A percentile compares a stretch with the other conserved stretches of the same genome.
phyloP scores from a whole-genome alignment of 2,329 filamentous ascomycete species.

The Aspergillus candidus region DNA sequence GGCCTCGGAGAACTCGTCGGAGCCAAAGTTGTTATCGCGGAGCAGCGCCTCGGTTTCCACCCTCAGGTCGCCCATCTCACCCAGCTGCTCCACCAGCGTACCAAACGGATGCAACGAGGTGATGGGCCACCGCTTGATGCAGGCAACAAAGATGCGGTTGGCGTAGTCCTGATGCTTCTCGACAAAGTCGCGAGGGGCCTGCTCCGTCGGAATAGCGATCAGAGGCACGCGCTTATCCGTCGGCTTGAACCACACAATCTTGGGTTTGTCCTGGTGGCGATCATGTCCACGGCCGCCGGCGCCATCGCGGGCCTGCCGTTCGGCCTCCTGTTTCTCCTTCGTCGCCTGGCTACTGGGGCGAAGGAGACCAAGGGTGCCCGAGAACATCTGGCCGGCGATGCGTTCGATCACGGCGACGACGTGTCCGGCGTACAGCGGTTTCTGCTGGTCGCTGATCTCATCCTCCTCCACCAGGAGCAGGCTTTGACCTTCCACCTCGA shows the following conservation, averaged over 20 bases:
- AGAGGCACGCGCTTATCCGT: constrained; percentile 97
- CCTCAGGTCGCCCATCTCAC: constrained; percentile 93
- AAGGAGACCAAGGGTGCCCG: constrained; percentile 85
- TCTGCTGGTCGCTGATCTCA: constrained; percentile 97
- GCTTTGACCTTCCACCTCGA: constrained; percentile 97
- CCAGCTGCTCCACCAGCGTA: constrained; percentile 92
- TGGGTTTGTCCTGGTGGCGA: constrained; percentile 90
- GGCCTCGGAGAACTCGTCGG: constrained; percentile 95
- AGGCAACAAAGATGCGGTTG: constrained; percentile 96
- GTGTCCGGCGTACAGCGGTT: constrained; percentile 93
- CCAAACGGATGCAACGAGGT: constrained; percentile 98
- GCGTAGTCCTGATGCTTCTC: constrained; percentile 98
- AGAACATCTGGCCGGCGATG: constrained; percentile 98
- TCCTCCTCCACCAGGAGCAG: constrained; percentile 95
- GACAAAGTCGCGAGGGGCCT: constrained; percentile 94
- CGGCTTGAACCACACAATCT: constrained; percentile 99
- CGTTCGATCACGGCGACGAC: constrained; percentile 96
- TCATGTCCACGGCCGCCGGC: constrained; percentile 65
- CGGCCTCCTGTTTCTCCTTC: constrained; percentile 98
- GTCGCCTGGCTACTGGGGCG: constrained; percentile 97
- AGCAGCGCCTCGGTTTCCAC: constrained; percentile 96
- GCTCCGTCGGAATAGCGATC: constrained; percentile 96
- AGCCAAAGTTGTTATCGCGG: constrained; percentile 96
- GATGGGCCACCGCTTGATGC: constrained; percentile 99
- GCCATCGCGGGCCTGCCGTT: constrained; percentile 85